Conservation (phyloP, 1,284 basidiomycete species). For the Austroboletus niveus region DNA sequence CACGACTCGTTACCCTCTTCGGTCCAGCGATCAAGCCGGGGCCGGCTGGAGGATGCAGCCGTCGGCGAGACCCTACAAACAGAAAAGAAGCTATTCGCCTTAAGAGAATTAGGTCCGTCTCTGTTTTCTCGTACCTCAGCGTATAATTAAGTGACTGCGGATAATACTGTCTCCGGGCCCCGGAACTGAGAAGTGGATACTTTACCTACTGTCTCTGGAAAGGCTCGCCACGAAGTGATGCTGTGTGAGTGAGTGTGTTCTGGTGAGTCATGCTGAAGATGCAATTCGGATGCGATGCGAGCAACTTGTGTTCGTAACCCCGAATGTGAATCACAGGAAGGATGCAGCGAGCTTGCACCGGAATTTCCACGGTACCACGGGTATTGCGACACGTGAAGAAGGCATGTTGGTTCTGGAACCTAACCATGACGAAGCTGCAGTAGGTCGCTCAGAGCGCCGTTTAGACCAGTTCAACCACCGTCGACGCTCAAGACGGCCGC, state of each 20-base stretch:
- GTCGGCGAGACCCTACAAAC: conserved; percentile 8
- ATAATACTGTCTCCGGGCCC: not conserved
- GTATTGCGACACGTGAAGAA: not conserved
- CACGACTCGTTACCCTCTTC: not conserved
- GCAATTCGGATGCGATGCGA: too few relatives aligned
- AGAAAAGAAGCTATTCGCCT: not conserved
- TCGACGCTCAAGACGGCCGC: conserved; percentile 3
- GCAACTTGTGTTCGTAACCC: too few relatives aligned
- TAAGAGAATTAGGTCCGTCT: not conserved
- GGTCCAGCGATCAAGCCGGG: not conserved
- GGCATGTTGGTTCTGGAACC: not conserved
- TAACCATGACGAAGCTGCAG: too few relatives aligned
- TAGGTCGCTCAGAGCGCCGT: not conserved
- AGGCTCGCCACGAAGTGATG: too few relatives aligned
- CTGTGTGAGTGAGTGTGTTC: too few relatives aligned
- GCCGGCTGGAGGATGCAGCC: not conserved
- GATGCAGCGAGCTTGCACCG: too few relatives aligned
- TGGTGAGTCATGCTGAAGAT: too few relatives aligned
- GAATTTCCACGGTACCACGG: not conserved
- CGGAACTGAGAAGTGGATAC: not conserved
- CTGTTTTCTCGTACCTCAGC: not conserved
- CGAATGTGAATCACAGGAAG: too few relatives aligned
- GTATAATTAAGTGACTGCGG: not conserved
- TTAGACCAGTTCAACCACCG: not conserved
- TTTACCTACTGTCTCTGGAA: too few relatives aligned